Evolutionary conservation across 768 basidiomycete species (phyloP), one percentile per base, ranked within the genome.

Genomic region (Fomitopsis serialis): DNA sequence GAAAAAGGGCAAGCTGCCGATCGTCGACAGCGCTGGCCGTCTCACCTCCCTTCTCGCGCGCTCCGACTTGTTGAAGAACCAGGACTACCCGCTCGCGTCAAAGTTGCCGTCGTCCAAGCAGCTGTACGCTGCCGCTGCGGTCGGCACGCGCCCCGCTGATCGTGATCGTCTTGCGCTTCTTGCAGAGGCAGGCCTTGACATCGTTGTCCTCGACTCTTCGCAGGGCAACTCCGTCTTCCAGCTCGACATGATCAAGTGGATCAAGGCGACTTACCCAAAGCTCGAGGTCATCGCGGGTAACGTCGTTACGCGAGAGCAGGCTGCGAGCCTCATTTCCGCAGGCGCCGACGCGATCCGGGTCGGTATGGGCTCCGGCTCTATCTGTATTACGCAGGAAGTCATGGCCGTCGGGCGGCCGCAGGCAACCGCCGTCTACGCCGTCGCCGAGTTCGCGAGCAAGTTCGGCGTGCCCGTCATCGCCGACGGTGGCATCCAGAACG

Each of bases 341-440:
- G 97, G 97, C 42, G 97, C 95, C 2, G 97, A 99, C 62, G 96
- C 79, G n/a, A 79, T 98, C 11, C 87, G 93, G 22, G 79, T 99
- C 35, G 97, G 97, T 40, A 99, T 99, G 97, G 97, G 97, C 35
- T 91, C 88, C 8, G 97, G 97, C 9, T 96, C 92, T 5, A 99
- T 99, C 66, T 99, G 97, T 68, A 99, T 99, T 72, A 99, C 97
- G 6, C 97, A 99, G 71, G 97, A 98, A 66, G 89, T 99, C 63
- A 98, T 98, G 91, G 97, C 97, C 10, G 96, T 98, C 48, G 97
- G 97, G 13, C 84, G 97, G 15, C 97, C 96, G 1, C 97, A 99
- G 69, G 97, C 95, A 2, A 94, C 94, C 0, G 96, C 96, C n/a
- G 93, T 98, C n/a, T 90, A 89, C 66, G 85, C 90, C 42, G 96